phyloP scores from a whole-genome alignment of 78 protist species.

The Chrysochromulina parva region DNA sequence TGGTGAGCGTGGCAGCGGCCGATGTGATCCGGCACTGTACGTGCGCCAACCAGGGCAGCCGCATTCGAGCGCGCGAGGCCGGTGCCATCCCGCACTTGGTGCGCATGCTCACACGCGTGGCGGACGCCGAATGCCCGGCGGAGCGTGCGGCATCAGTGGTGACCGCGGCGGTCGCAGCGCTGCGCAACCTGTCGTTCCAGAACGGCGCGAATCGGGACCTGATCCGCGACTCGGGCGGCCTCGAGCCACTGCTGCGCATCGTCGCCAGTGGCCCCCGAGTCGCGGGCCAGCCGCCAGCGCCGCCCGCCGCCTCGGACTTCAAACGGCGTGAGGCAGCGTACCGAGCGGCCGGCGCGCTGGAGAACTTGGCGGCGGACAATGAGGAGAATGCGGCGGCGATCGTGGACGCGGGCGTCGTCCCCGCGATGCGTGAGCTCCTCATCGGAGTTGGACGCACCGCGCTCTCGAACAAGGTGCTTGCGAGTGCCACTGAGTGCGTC shows the following conservation, averaged over 20 bases:
- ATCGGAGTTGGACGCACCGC: background rate
- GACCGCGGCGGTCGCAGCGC: background rate
- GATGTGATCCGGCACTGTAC: background rate
- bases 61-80: background rate
- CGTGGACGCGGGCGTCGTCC: background rate
- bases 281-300: background rate
- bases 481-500: too few species aligned
- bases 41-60: background rate
- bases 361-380: background rate
- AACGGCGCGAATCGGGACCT: background rate
- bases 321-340: background rate
- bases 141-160: background rate
- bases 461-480: background rate
- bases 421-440: background rate
- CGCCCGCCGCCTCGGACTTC: background rate
- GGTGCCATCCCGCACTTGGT: background rate
- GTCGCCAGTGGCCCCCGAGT: background rate
- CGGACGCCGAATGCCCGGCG: background rate
- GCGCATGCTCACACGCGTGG: background rate
- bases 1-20: background rate
- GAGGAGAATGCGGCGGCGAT: background rate
- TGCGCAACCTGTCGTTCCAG: background rate
- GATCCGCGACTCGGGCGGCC: background rate
- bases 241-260: background rate
- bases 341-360: background rate